Conservation (phyloP, 805 yeast species). For the Ogataea zsoltii region DNA sequence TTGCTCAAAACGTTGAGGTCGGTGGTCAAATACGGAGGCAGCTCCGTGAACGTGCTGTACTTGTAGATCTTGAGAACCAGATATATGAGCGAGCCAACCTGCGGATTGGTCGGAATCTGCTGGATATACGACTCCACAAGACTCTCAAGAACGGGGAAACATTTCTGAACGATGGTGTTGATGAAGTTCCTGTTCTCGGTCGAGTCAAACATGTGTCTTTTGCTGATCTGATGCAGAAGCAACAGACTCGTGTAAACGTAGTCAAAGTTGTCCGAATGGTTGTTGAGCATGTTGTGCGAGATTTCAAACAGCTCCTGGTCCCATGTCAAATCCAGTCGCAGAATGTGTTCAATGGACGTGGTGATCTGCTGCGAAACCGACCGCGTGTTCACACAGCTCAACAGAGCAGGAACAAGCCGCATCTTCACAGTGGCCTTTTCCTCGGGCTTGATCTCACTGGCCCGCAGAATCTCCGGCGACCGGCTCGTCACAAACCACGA, state of each 20-base stretch:
- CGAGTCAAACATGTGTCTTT: slow-evolving; percentile 72
- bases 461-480: slow-evolving; percentile 21
- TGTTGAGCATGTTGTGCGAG: slow-evolving; percentile 46
- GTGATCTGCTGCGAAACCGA: slow-evolving; percentile 57
- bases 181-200: slow-evolving; percentile 47
- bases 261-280: slow-evolving; percentile 40
- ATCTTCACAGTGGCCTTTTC: slow-evolving; percentile 70
- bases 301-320: slow-evolving; percentile 47
- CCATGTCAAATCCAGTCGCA: slow-evolving; percentile 52
- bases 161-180: slow-evolving; percentile 53
- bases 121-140: slow-evolving; percentile 53
- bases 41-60: slow-evolving; percentile 68
- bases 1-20: slow-evolving; percentile 45
- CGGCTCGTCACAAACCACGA: slow-evolving; percentile 54
- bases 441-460: slow-evolving; percentile 36
- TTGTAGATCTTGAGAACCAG: slow-evolving; percentile 75
- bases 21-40: slow-evolving; percentile 62
- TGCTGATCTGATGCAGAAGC: slow-evolving; percentile 67
- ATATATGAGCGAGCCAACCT: slow-evolving; percentile 66
- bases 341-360: slow-evolving; percentile 55
- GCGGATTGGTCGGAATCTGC: slow-evolving; percentile 28
- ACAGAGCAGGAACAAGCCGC: slow-evolving; percentile 60
- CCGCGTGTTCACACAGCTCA: slow-evolving; percentile 40
- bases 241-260: slow-evolving; percentile 64
- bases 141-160: slow-evolving; percentile 64